A percentile compares a stretch with the other conserved stretches of the same genome.
These are phyloP conservation scores for Hortaea werneckii DNA, from an alignment of 2,329 filamentous ascomycete genomes.

Conservation along the genomic window DNA sequence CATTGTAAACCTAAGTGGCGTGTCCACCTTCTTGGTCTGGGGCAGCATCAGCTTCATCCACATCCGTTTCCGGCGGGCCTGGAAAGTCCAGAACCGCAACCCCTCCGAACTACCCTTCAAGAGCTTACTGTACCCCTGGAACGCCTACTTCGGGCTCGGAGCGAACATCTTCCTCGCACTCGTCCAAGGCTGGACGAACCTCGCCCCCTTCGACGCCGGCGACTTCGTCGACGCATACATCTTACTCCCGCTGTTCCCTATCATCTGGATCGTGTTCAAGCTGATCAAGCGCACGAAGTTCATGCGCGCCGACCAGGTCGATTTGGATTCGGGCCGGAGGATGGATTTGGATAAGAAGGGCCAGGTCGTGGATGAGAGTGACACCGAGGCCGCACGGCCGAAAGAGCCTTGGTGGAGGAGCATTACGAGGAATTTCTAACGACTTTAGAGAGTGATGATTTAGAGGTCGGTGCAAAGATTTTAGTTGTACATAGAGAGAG, in stretches of 20 bases:
- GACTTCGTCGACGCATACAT: constrained; percentile 48
- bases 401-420: background rate
- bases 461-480: too few species aligned
- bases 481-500: too few species aligned
- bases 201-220: constrained; percentile 40
- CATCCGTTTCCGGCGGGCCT: constrained; percentile 59
- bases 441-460: too few species aligned
- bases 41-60: constrained; percentile 60
- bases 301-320: constrained; percentile 28
- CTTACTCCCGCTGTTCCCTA: constrained; percentile 40
- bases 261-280: constrained; percentile 40
- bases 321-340: constrained; percentile 33
- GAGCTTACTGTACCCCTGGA: constrained; percentile 42
- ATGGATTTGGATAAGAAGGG: constrained; percentile 23
- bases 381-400: background rate
- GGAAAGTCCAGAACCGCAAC: constrained; percentile 47
- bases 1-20: constrained; percentile 60
- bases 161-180: constrained; percentile 42
- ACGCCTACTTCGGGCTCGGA: constrained; percentile 39
- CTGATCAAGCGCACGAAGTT: constrained; percentile 30
- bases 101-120: constrained; percentile 39
- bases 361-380: background rate
- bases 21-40: constrained; percentile 65
- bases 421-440: background rate
- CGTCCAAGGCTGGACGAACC: constrained; percentile 45